phyloP scores from a whole-genome alignment of 2,329 filamentous ascomycete species.

The Scytalidium lignicola region DNA sequence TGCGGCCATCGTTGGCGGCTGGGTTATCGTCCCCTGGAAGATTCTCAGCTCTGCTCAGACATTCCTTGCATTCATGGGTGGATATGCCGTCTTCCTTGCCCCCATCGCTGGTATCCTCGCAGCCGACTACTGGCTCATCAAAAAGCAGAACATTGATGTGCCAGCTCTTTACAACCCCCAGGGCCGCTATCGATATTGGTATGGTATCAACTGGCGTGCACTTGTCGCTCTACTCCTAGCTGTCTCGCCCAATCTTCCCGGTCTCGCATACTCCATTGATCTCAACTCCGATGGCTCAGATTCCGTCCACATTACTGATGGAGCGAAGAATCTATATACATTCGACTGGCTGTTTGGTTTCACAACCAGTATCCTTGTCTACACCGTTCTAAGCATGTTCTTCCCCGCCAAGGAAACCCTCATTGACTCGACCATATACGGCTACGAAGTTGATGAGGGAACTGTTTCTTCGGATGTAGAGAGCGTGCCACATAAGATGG shows the following conservation, averaged over 20 bases:
- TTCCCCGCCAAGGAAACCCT: slow-evolving; percentile 47
- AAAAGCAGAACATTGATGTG: slow-evolving; percentile 29
- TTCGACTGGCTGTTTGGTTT: slow-evolving; percentile 66
- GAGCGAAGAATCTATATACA: slow-evolving; percentile 50
- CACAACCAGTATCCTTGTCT: slow-evolving; percentile 48
- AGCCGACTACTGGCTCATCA: slow-evolving; percentile 53
- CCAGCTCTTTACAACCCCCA: slow-evolving; percentile 31
- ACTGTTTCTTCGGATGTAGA: background rate
- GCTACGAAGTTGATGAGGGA: slow-evolving; percentile 16
- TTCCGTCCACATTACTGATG: slow-evolving; percentile 30
- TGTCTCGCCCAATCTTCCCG: slow-evolving; percentile 21
- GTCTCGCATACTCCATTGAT: slow-evolving; percentile 19
- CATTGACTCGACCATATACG: slow-evolving; percentile 36
- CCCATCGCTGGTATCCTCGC: slow-evolving; percentile 55
- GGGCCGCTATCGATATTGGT: slow-evolving; percentile 20
- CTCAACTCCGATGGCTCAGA: slow-evolving; percentile 1
- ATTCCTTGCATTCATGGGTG: slow-evolving; percentile 61
- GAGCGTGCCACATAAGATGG: background rate
- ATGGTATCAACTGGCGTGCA: slow-evolving; percentile 28
- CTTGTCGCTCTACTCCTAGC: slow-evolving; percentile 18
- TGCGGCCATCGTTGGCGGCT: slow-evolving; percentile 47
- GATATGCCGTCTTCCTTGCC: slow-evolving; percentile 57
- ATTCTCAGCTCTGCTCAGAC: slow-evolving; percentile 53
- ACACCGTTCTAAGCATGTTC: slow-evolving; percentile 42
- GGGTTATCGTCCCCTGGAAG: slow-evolving; percentile 61